Conservation (phyloP, 768 basidiomycete species). For the Trametes cinnabarina region DNA sequence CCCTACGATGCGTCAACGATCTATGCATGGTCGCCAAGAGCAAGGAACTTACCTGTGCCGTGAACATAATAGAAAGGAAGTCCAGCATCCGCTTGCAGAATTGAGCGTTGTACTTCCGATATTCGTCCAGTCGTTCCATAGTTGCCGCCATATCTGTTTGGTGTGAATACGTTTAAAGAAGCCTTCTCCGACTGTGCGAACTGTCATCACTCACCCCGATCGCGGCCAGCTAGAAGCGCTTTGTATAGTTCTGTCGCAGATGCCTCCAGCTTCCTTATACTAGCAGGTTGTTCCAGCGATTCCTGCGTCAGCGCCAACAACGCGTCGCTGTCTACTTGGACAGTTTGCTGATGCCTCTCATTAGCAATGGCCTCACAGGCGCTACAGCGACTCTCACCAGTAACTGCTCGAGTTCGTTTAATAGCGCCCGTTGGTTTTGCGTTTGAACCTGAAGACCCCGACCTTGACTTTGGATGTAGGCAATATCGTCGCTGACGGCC, state of each 20-base stretch:
- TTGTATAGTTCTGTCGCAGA: conserved; percentile 92
- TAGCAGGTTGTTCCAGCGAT: conserved; percentile 75
- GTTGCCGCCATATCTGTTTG: conserved; percentile 92
- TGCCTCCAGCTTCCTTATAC: conserved; percentile 76
- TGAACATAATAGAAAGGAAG: conserved; percentile 89
- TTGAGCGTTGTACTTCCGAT: conserved; percentile 83
- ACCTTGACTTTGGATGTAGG: conserved; percentile 93
- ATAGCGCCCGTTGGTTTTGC: conserved; percentile 85
- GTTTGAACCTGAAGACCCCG: conserved; percentile 96
- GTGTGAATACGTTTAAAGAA: too few relatives aligned
- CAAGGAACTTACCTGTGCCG: conserved; percentile 66
- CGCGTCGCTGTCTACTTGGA: conserved; percentile 82
- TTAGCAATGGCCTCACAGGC: neutral
- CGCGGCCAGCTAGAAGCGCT: conserved; percentile 84
- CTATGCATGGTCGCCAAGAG: neutral
- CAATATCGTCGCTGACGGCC: conserved; percentile 95
- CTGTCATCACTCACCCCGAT: conserved; percentile 59
- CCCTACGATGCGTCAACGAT: conserved; percentile 40
- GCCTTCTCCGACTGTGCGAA: neutral
- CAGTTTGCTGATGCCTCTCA: conserved; percentile 66
- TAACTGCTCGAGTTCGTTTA: conserved; percentile 84
- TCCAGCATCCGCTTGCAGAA: conserved; percentile 92
- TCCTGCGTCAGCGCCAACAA: conserved; percentile 82
- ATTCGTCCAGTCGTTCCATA: conserved; percentile 89
- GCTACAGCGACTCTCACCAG: conserved; percentile 45